Conservation (phyloP, 2,329 filamentous ascomycete species). For the Arthroderma sp. region DNA sequence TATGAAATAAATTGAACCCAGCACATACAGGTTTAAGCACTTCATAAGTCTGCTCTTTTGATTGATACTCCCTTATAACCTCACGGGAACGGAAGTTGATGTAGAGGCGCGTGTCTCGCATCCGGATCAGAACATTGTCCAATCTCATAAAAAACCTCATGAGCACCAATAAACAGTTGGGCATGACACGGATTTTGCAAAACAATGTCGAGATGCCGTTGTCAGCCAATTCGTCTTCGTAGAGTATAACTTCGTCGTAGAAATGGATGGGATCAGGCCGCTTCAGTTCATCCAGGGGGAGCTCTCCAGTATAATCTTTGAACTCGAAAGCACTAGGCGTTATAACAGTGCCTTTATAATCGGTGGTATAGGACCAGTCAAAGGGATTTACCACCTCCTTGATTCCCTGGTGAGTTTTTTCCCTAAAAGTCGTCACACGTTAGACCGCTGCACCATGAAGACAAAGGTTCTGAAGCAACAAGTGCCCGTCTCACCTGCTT, state of each 20-base stretch:
- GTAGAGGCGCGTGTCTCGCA: slow-evolving; percentile 83
- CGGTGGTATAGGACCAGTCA: slow-evolving; percentile 94
- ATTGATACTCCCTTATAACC: slow-evolving; percentile 79
- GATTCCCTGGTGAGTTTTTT: slow-evolving; percentile 70
- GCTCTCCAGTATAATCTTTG: slow-evolving; percentile 38
- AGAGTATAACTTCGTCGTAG: slow-evolving; percentile 91
- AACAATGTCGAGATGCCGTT: slow-evolving; percentile 87
- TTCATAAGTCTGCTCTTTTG: slow-evolving; percentile 64
- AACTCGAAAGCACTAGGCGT: slow-evolving; percentile 25
- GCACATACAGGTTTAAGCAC: no score
- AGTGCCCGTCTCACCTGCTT: slow-evolving; percentile 43
- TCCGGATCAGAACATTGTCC: slow-evolving; percentile 74
- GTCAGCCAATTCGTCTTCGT: slow-evolving; percentile 94
- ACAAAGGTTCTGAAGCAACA: not conserved
- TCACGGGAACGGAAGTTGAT: slow-evolving; percentile 70
- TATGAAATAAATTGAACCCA: no score
- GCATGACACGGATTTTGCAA: slow-evolving; percentile 88
- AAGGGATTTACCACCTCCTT: slow-evolving; percentile 91
- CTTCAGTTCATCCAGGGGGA: slow-evolving; percentile 76
- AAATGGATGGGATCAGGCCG: slow-evolving; percentile 88
- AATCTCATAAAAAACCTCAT: slow-evolving; percentile 83
- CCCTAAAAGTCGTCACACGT: slow-evolving; percentile 34
- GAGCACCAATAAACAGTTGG: slow-evolving; percentile 70
- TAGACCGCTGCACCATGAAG: not conserved
- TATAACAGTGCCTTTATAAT: slow-evolving; percentile 57